These are phyloP conservation scores for Penicillium sp. DNA, from an alignment of 2,329 filamentous ascomycete genomes.

Conservation along the genomic window DNA sequence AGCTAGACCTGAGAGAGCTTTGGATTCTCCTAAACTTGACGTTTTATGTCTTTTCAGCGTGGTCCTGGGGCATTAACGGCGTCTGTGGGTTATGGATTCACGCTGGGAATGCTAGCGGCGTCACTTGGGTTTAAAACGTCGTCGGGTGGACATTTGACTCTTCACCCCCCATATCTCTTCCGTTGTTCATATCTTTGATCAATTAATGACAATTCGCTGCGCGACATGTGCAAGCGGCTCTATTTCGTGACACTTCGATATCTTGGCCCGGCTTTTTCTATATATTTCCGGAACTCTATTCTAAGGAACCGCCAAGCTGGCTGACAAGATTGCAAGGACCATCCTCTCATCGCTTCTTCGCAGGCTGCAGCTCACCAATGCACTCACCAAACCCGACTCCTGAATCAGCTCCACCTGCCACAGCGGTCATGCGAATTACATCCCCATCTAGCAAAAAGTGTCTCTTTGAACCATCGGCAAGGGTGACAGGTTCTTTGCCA, in stretches of 20 bases:
- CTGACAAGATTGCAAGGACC: neutral
- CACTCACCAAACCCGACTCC: slow-evolving; percentile 36
- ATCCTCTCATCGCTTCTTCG: neutral
- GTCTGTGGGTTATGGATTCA: neutral
- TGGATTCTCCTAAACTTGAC: neutral
- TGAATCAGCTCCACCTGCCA: slow-evolving; percentile 21
- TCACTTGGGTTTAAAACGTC: neutral
- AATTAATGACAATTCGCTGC: neutral
- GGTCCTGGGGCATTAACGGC: slow-evolving; percentile 13
- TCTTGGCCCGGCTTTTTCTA: neutral
- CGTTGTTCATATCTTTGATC: slow-evolving; percentile 4
- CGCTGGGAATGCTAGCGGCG: neutral
- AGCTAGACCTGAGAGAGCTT: slow-evolving; percentile 19
- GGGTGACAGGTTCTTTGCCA: slow-evolving; percentile 22
- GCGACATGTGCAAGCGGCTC: neutral
- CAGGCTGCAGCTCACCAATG: slow-evolving; percentile 23
- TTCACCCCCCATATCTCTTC: neutral
- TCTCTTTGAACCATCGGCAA: slow-evolving; percentile 21
- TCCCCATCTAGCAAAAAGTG: slow-evolving; percentile 31
- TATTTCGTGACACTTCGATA: neutral
- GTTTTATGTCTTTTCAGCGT: slow-evolving; percentile 11
- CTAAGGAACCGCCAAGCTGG: neutral
- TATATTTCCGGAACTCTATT: neutral
- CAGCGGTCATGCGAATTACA: slow-evolving; percentile 29
- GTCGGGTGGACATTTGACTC: neutral